Percentiles rank a stretch among this genome's conserved stretches.
phyloP scores from a whole-genome alignment of 768 basidiomycete genomes.

The Suillus discolor region DNA sequence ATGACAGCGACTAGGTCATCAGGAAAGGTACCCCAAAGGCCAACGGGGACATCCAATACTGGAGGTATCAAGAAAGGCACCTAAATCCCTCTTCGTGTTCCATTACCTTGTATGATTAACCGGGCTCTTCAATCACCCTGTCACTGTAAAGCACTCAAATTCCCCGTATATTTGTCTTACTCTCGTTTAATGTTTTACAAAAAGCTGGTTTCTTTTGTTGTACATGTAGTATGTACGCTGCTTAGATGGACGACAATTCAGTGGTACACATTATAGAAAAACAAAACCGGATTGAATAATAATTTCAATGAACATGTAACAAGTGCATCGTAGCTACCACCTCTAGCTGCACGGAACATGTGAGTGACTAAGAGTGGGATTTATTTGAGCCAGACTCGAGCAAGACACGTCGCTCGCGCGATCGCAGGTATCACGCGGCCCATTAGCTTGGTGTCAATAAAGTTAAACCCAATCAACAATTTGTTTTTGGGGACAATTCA shows the following conservation, averaged over 20 bases:
- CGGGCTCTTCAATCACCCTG: neutral
- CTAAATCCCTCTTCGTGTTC: neutral
- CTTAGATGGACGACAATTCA: neutral
- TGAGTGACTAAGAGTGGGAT: neutral
- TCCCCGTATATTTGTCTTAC: neutral
- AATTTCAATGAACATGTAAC: neutral
- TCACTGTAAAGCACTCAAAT: neutral
- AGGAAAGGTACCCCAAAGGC: neutral
- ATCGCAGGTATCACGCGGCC: neutral
- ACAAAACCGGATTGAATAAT: neutral
- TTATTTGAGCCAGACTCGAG: neutral
- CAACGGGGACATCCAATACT: neutral
- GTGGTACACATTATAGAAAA: neutral
- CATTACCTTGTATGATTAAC: neutral
- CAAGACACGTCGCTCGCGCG: neutral
- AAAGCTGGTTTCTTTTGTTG: neutral
- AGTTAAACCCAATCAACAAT: too few relatives aligned
- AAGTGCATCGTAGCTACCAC: too few relatives aligned
- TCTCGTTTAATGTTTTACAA: neutral
- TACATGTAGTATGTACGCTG: neutral
- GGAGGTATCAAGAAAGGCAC: neutral
- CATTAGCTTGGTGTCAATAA: too few relatives aligned
- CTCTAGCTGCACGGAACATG: neutral
- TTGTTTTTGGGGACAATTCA: neutral
- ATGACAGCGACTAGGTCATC: neutral